Evolutionary conservation across 768 basidiomycete species (phyloP).

Genomic region (Amanita subjunquillea): DNA sequence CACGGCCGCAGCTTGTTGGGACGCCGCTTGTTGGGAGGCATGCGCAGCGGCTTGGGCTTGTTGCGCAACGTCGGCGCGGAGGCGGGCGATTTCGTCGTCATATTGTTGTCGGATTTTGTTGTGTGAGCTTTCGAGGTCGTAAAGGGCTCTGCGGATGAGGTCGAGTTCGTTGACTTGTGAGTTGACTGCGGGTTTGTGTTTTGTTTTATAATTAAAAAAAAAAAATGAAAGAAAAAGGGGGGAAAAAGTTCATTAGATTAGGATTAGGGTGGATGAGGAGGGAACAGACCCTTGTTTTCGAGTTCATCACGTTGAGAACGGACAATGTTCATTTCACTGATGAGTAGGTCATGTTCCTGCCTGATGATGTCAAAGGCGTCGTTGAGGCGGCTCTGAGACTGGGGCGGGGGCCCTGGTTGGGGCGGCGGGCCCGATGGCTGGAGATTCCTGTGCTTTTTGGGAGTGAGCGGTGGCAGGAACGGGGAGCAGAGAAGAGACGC

Average conservation of each 20-base stretch:
- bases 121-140: constrained; percentile 87
- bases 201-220: too few species aligned
- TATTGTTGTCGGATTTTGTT: constrained; percentile 78
- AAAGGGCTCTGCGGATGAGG: constrained; percentile 80
- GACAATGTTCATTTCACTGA: constrained; percentile 54
- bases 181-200: constrained; percentile 35
- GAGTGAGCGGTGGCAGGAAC: constrained; percentile 6
- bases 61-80: constrained; percentile 42
- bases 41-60: constrained; percentile 31
- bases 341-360: constrained; percentile 74
- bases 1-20: constrained; percentile 12
- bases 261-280: not conserved
- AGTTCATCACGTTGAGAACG: constrained; percentile 82
- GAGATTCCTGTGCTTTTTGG: constrained; percentile 40
- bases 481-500: constrained; percentile 17
- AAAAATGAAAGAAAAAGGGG: not conserved
- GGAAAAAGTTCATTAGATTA: not conserved
- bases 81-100: constrained; percentile 71
- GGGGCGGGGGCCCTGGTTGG: constrained; percentile 20
- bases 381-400: constrained; percentile 36
- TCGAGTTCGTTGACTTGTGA: constrained; percentile 85
- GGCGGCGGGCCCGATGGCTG: constrained; percentile 41
- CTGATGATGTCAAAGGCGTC: constrained; percentile 77
- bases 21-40: constrained; percentile 10
- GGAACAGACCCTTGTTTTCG: constrained; percentile 70